Evolutionary conservation across 805 yeast species (phyloP).

Genomic region (Grigorovia humatica): DNA sequence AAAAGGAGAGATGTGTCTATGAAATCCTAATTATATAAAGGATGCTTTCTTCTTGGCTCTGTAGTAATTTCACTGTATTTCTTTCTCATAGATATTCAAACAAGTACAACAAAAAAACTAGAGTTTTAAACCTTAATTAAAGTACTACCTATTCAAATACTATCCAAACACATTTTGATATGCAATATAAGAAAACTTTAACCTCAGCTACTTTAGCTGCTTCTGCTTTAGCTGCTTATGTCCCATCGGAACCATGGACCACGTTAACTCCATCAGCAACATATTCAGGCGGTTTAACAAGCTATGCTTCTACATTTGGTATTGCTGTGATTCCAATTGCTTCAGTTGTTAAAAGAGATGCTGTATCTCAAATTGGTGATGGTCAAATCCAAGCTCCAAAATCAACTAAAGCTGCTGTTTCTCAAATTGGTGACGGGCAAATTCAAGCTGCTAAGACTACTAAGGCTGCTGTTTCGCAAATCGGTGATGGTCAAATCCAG

Average conservation of each 20-base stretch:
- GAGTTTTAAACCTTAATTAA: background rate
- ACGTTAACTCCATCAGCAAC: slow-evolving; percentile 35
- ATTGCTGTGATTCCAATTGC: slow-evolving; percentile 32
- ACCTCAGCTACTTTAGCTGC: slow-evolving; percentile 22
- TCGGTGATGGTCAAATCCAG: slow-evolving; percentile 53
- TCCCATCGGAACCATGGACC: slow-evolving; percentile 32
- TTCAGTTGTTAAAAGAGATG: slow-evolving; percentile 23
- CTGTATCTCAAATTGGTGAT: slow-evolving; percentile 35
- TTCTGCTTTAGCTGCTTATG: slow-evolving; percentile 19
- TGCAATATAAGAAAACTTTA: slow-evolving; percentile 24
- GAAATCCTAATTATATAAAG: no score
- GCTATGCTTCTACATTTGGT: slow-evolving; percentile 30
- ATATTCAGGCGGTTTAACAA: slow-evolving; percentile 30
- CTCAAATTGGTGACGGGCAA: slow-evolving; percentile 33
- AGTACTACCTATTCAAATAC: background rate
- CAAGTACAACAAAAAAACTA: no score
- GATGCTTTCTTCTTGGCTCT: no score
- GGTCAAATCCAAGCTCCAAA: slow-evolving; percentile 31
- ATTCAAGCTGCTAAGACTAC: slow-evolving; percentile 24
- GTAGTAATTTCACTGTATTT: no score
- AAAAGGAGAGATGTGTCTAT: no score
- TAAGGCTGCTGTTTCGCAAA: slow-evolving; percentile 36
- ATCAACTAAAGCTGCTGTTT: slow-evolving; percentile 19
- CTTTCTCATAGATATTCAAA: no score
- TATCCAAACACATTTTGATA: slow-evolving; percentile 1